Conservation (phyloP, 495 filamentous ascomycete species). For the Tuber melanosporum region DNA sequence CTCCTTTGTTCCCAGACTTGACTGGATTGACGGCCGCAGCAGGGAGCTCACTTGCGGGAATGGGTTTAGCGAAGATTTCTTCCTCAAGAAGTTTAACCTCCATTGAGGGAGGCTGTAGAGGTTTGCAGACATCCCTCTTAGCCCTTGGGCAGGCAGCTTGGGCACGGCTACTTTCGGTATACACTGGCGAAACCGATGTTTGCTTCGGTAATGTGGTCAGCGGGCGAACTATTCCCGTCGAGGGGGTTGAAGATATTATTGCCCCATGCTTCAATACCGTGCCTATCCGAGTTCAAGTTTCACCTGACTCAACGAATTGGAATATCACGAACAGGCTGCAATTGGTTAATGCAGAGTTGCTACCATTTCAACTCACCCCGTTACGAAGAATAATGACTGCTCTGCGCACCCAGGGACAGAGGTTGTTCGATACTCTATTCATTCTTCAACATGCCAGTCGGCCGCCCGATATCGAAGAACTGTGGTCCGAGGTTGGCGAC, state of each 20-base stretch:
- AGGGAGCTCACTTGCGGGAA: constrained; percentile 32
- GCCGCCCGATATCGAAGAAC: constrained; percentile 47
- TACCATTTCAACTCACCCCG: constrained; percentile 62
- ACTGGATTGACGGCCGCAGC: constrained; percentile 18
- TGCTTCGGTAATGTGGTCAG: constrained; percentile 77
- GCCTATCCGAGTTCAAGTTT: constrained; percentile 60
- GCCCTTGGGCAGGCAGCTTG: constrained; percentile 63
- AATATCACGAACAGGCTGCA: constrained; percentile 54
- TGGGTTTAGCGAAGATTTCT: constrained; percentile 20
- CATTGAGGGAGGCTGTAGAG: constrained; percentile 48
- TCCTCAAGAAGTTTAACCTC: constrained; percentile 43
- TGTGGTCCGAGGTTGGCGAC: constrained; percentile 65
- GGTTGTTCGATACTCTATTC: constrained; percentile 69
- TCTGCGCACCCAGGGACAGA: constrained; percentile 43
- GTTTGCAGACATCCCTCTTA: constrained; percentile 55
- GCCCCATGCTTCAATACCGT: constrained; percentile 87
- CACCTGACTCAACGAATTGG: constrained; percentile 44
- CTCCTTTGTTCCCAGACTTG: constrained; percentile 47
- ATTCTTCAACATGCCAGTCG: constrained; percentile 57
- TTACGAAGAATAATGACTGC: constrained; percentile 57
- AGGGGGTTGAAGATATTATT: constrained; percentile 62
- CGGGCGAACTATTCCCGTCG: constrained; percentile 59
- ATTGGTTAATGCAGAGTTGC: constrained; percentile 50
- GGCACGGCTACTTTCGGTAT: constrained; percentile 53
- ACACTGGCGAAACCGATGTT: constrained; percentile 54